Conservation (phyloP, 2,329 filamentous ascomycete genomes). For the Nigrograna mackinnonii region DNA sequence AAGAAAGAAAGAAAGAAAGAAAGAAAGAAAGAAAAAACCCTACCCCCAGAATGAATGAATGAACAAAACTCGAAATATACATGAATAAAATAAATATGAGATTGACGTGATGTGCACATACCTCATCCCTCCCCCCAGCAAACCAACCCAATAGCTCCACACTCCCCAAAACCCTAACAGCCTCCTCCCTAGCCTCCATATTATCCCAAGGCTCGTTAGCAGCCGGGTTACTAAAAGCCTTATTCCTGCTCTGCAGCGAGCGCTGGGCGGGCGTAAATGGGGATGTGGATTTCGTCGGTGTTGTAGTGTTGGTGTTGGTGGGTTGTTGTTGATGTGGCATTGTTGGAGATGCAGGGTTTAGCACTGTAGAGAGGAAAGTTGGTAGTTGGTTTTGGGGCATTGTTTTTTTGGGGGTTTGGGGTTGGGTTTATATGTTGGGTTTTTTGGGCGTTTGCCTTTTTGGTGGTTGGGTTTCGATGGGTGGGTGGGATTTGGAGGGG, state of each 20-base stretch:
- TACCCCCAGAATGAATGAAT: no score
- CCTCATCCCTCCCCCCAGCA: constrained; percentile 34
- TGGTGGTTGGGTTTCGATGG: no score
- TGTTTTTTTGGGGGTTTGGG: constrained; percentile 7
- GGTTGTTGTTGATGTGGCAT: neutral
- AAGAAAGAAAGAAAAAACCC: neutral
- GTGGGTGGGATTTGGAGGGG: no score
- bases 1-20: constrained; percentile 1
- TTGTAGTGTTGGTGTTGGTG: constrained; percentile 4
- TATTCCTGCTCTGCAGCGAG: constrained; percentile 30
- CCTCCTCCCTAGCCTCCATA: constrained; percentile 30
- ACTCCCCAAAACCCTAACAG: constrained; percentile 35
- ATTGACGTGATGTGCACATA: no score
- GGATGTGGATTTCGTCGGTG: constrained; percentile 2
- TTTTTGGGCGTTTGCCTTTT: no score
- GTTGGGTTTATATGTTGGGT: neutral
- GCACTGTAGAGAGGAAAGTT: constrained; percentile 11
- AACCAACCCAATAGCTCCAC: constrained; percentile 43
- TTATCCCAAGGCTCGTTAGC: constrained; percentile 27
- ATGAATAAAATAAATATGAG: no score
- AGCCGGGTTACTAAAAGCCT: constrained; percentile 8
- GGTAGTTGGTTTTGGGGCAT: constrained; percentile 5
- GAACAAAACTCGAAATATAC: no score
- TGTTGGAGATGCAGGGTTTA: constrained; percentile 6
- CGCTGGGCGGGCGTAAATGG: constrained; percentile 25